Evolutionary conservation across 2,329 filamentous ascomycete genomes (phyloP), one percentile per base, ranked within the genome.

Genomic region (Fusarium algeriense): DNA sequence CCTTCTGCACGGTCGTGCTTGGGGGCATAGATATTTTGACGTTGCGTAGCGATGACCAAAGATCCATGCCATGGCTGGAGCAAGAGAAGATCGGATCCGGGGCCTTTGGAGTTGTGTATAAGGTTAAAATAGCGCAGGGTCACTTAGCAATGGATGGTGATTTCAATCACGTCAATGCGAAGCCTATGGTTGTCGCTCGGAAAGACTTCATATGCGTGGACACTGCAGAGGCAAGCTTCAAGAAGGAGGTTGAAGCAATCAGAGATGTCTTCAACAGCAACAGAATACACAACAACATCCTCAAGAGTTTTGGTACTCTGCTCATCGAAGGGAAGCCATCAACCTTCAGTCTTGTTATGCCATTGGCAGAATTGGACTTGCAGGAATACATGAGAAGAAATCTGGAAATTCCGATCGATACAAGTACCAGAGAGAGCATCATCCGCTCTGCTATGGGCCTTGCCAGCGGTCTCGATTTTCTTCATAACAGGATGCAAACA

Each of bases 331-430:
- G 44, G 14, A 23, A 46, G 26, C 26, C 0, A 23, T 23, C 28
- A 46, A 46, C 8, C 12, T 30, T 46, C 26, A 46, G 44, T 46
- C 1, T 46, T 7, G 19, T 46, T 2, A 46, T 46, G 44, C 44
- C 44, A 11, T 2, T 30, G 3, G 44, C 44, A 15, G 26, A 46
- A 0, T 30, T 30, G 44, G 44, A 46, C 13, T 23, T 46, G 8
- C 6, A 46, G 2, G n/a, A 20, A 23, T 46, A n/a, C 7, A 46
- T 46, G 44, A 17, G 10, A 3, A 1, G 6, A 30, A 15, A 10
- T 11, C 19, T 0, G 12, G n/a, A 3, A n/a, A 14, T 20, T 0
- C 12, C 4, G 3, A 46, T 20, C 23, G 26, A 10, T 2, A 46
- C 12, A 30, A 30, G 44, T 26, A 17, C 26, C 6, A 26, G 19